Base-by-base conservation (phyloP, 768 basidiomycete genomes). In the Boletus pseudo-olivaceus region DNA sequence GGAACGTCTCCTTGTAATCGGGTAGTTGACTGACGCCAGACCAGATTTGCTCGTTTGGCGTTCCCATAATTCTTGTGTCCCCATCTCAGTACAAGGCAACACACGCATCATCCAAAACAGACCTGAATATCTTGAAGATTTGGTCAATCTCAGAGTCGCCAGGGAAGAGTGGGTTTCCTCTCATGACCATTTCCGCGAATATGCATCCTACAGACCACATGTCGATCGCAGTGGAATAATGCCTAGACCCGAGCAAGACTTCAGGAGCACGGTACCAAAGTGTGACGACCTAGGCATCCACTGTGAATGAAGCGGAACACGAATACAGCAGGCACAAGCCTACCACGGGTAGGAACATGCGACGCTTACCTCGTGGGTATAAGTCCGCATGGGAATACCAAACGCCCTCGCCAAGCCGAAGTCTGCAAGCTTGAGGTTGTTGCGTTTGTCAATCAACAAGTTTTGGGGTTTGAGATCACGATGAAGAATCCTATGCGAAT, bases 161-260 rank as follows among this genome's bases (percentile, higher is more conserved):
- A 23, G 97, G 96, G 81, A 99, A 99, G 12, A 98, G 78, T 2
- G 96, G 82, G 83, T 67, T 85, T 60, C 90, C 90, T 56, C 84
- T 81, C 88, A 95, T 91, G 50, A 93, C 88, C 96, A 98, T 98
- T 75, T 99, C 97, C 8, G 96, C 96, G 66, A 97, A 93, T 69
- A 99, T 98, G 67, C 95, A 98, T 0, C 90, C 97, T 20, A 99
- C 96, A n/a, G 93, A 95, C 97, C 97, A 99, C 93, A 98, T 97
- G 74, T 99, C 97, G 65, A 99, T 90, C 3, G 93, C 92, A 2
- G 97, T 99, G 15, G 93, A 88, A 74, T 99, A 99, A 70, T 98
- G 94, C 40, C 95, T 85, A 5, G 92, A 89, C 30, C 96, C 96
- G 2, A 99, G 85, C 19, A 99, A 78, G 47, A 99, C 96, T 71